phyloP scores from a whole-genome alignment of 441 rosid species.

The Daphne laureola region DNA sequence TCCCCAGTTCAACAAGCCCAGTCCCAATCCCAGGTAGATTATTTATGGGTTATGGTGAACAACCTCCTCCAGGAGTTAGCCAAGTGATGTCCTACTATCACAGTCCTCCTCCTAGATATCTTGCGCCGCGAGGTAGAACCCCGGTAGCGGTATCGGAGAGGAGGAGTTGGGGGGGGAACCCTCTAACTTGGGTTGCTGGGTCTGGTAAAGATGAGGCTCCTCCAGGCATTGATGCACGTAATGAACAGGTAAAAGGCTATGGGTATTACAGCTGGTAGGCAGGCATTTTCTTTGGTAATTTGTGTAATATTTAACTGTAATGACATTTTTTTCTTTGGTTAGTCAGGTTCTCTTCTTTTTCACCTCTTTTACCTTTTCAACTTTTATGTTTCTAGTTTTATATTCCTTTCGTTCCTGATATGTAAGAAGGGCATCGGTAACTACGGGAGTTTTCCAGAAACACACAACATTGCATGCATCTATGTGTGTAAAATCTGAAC shows the following conservation, averaged over 20 bases:
- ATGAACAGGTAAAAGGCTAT: constrained; percentile 18
- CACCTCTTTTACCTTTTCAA: too few relatives aligned
- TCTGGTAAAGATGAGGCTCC: too few relatives aligned
- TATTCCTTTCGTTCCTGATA: too few relatives aligned
- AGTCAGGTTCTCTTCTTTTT: too few relatives aligned
- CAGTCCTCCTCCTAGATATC: constrained; percentile 6
- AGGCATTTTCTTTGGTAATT: too few relatives aligned
- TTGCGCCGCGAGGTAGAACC: constrained; percentile 19
- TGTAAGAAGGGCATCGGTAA: too few relatives aligned
- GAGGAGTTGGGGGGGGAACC: constrained; percentile 30
- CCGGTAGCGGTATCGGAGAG: constrained; percentile 28
- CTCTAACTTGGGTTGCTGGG: constrained; percentile 17
- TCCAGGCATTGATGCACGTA: constrained; percentile 7
- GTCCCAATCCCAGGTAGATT: constrained; percentile 25
- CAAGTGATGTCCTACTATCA: constrained; percentile 26
- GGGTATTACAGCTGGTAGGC: constrained; percentile 26
- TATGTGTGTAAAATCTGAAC: too few relatives aligned
- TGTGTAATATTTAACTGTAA: too few relatives aligned
- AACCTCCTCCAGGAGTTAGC: constrained; percentile 47
- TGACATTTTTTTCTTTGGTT: too few relatives aligned
- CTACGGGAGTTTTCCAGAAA: too few relatives aligned
- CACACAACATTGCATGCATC: too few relatives aligned
- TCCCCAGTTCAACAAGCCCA: constrained; percentile 22
- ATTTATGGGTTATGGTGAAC: constrained; percentile 26
- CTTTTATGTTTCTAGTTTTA: too few relatives aligned